Conservation (phyloP, 2,329 filamentous ascomycete species). For the Penicillium verrucosum region DNA sequence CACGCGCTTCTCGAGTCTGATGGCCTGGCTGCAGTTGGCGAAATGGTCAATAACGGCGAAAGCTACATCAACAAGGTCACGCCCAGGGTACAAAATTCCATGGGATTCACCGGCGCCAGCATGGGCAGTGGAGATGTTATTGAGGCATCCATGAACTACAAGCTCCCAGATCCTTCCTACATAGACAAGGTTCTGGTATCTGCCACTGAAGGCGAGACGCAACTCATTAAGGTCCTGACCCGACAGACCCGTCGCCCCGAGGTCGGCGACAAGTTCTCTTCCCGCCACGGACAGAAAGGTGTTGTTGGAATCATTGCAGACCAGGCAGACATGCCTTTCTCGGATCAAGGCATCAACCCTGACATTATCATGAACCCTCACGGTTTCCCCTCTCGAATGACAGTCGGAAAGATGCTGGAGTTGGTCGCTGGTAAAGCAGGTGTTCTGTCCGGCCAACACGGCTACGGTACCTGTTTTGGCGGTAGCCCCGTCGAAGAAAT, state of each 20-base stretch:
- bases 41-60: constrained; percentile 72
- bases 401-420: constrained; percentile 95
- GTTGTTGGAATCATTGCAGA: constrained; percentile 95
- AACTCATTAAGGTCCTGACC: constrained; percentile 89
- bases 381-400: constrained; percentile 99
- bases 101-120: constrained; percentile 60
- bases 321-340: constrained; percentile 95
- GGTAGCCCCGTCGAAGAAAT: constrained; percentile 84
- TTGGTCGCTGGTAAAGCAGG: constrained; percentile 92
- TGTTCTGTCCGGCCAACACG: constrained; percentile 75
- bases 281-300: constrained; percentile 96
- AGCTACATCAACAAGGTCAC: constrained; percentile 88
- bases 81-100: constrained; percentile 72
- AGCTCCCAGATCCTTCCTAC: constrained; percentile 77
- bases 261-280: constrained; percentile 97
- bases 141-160: constrained; percentile 61
- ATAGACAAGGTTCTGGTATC: constrained; percentile 97
- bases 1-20: constrained; percentile 76
- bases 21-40: constrained; percentile 82
- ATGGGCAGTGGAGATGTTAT: constrained; percentile 47
- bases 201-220: constrained; percentile 79
- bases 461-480: constrained; percentile 87
- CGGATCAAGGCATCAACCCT: constrained; percentile 82
- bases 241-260: constrained; percentile 94
- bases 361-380: constrained; percentile 99